Base-by-base conservation (phyloP, 2,329 filamentous ascomycete species). In the Ciborinia camelliae region DNA sequence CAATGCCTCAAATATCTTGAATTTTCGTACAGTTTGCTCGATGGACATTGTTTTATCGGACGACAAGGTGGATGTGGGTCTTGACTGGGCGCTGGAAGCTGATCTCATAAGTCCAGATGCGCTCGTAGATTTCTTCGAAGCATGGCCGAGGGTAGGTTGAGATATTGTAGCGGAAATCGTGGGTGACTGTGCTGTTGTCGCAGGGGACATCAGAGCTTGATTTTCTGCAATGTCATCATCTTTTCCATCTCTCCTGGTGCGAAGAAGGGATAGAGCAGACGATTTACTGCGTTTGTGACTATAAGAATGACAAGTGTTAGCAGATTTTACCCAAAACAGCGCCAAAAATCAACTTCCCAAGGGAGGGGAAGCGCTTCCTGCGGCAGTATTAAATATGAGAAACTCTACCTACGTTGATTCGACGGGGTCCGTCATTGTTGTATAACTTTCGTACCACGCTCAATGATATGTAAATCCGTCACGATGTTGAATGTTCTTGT, bases 1-100 rank as follows among this genome's bases (percentile, higher is more conserved):
- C 69, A 99, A 81, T 50, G 93, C 90, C 79, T 98, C 95, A 74
- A 98, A 97, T 54, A 97, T 86, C 70, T 93, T 88, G 77, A 99
- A 99, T 70, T 96, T 93, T 74, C 90, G 87, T 62, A 99, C 92
- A 0, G 94, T 97, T 77, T 97, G 92, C 75, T 99, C 93, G 65
- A 99, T 90, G 30, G 86, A 87, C 68, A 79, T 66, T 4, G 70
- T 66, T 39, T 74, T 75, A 23, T 75, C 74, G 39, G 12, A 70
- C n/a, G 54, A 51, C 30, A 58, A 20, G 59, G 69, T 73, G 6
- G 70, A 70, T 18, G 66, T 66, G 6, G 41, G 12, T 39, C 48
- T 48, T 15, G 62, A 12, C 18, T 64, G 62, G 8, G 30, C 54
- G 23, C 3, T 47, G 7, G 63, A 65, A 37, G 30, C 41, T 18